A percentile compares a stretch with the other conserved stretches of the same genome.
phyloP scores from a whole-genome alignment of 1,284 basidiomycete genomes.

The Marasmius sp. region DNA sequence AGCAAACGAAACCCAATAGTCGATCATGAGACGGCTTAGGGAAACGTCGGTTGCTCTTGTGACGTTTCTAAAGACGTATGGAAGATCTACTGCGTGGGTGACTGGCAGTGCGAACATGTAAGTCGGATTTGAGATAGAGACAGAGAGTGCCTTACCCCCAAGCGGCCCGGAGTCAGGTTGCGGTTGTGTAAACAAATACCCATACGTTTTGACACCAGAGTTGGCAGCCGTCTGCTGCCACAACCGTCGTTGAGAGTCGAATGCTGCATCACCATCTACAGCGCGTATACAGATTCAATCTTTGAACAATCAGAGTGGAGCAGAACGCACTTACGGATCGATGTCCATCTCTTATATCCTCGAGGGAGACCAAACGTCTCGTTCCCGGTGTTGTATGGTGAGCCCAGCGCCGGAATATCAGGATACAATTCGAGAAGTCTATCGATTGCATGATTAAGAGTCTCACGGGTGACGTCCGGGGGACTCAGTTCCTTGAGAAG shows the following conservation, averaged over 20 bases:
- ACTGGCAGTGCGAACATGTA: background rate
- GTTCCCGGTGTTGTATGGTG: slow-evolving; percentile 23
- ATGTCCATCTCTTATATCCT: slow-evolving; percentile 43
- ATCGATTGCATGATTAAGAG: slow-evolving; percentile 1
- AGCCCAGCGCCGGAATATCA: slow-evolving; percentile 19
- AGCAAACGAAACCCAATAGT: slow-evolving; percentile 56
- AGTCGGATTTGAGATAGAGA: background rate
- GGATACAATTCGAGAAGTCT: slow-evolving; percentile 17
- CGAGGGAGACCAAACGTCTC: slow-evolving; percentile 19
- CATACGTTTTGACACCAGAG: slow-evolving; percentile 41
- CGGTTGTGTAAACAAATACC: slow-evolving; percentile 50
- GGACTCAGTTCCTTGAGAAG: slow-evolving; percentile 4
- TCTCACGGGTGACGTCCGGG: background rate
- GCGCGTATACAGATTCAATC: background rate
- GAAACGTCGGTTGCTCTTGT: slow-evolving; percentile 20
- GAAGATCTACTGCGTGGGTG: background rate
- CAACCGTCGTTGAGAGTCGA: slow-evolving; percentile 41
- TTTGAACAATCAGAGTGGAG: background rate
- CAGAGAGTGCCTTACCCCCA: slow-evolving; percentile 30
- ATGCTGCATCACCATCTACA: slow-evolving; percentile 40
- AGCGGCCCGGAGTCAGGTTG: slow-evolving; percentile 24
- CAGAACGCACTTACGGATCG: slow-evolving; percentile 30
- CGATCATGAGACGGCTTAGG: slow-evolving; percentile 42
- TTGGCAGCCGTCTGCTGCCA: slow-evolving; percentile 39
- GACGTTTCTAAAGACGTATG: background rate